phyloP scores from a whole-genome alignment of 164 flowering plant genomes.

The Tinospora cordifolia region DNA sequence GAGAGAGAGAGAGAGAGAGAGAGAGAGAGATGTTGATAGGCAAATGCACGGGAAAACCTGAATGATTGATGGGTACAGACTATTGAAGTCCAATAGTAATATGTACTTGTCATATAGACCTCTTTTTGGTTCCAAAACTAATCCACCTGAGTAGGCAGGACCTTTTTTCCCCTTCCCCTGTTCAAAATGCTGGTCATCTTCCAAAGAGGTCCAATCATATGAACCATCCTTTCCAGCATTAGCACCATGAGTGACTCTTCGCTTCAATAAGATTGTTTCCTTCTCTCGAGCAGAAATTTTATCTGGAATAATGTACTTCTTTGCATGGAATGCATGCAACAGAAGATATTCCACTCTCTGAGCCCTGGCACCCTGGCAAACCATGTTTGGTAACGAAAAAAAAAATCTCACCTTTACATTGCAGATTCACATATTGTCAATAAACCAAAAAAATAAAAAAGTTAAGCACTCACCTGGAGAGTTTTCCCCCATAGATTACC shows the following conservation, averaged over 20 bases:
- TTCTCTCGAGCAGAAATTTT: slow-evolving; percentile 49
- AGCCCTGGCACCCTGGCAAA: slow-evolving; percentile 91
- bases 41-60: slow-evolving; percentile 40
- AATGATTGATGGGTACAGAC: slow-evolving; percentile 98
- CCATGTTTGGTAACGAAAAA: slow-evolving; percentile 2
- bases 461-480: slow-evolving; percentile 60
- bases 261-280: slow-evolving; percentile 49
- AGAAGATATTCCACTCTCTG: slow-evolving; percentile 94
- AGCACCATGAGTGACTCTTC: slow-evolving; percentile 34
- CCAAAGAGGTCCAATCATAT: slow-evolving; percentile 34
- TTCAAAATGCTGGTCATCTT: slow-evolving; percentile 34
- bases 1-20: not conserved
- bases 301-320: slow-evolving; percentile 91
- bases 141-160: slow-evolving; percentile 86
- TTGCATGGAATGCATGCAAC: slow-evolving; percentile 88
- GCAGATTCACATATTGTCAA: slow-evolving; percentile 5
- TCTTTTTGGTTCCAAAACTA: slow-evolving; percentile 94
- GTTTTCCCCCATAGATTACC: slow-evolving; percentile 99
- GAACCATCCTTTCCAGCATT: slow-evolving; percentile 44
- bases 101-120: slow-evolving; percentile 96
- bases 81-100: slow-evolving; percentile 92
- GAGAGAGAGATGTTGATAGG: not conserved
- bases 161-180: slow-evolving; percentile 68
- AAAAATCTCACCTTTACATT: not conserved
- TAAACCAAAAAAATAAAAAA: not conserved